Evolutionary conservation across 306 rosid genomes (phyloP), one percentile per base, ranked within the genome.

Genomic region (Acacia crassicarpa): DNA sequence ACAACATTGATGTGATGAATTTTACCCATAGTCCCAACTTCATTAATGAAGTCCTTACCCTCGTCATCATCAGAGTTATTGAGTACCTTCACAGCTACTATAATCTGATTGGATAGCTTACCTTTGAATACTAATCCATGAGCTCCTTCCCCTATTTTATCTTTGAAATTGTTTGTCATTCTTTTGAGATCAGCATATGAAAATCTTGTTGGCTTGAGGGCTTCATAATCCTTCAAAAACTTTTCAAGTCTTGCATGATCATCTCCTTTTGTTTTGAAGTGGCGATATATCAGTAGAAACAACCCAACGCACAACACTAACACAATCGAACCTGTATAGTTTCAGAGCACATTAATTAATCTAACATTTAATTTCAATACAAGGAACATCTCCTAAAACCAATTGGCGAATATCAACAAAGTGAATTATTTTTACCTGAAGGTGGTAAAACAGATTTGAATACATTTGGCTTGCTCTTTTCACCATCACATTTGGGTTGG

Each of bases 191-290:
- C 91, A 10, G 48, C 82, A 61, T 85, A 88, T 8, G 84, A 83
- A 68, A 77, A 83, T 66, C 91, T 81, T 0, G 88, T 53, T 2
- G 89, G 88, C 56, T 82, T 86, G 32, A 79, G 69, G 43, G 86
- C 84, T 14, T 68, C 73, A n/a, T 83, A 83, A 40, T 86, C 87
- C 65, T 83, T 82, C 77, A 86, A 73, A 56, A 86, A 88, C 2
- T 43, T 78, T 48, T 85, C 82, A 0, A 86, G 78, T 46, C 81
- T 82, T 0, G 48, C 61, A 10, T 84, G 80, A 27, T 86, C 85
- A 40, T 84, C 86, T 72, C 51, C 82, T 58, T 75, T 78, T 48
- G 14, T 54, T 69, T 56, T 30, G 15, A 65, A 48, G 33, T 59
- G 10, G 20, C 43, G 9, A 63, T 76, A 76, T 19, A 71, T 5